Base-by-base conservation (phyloP, 768 basidiomycete genomes). In the Russula vinacea region DNA sequence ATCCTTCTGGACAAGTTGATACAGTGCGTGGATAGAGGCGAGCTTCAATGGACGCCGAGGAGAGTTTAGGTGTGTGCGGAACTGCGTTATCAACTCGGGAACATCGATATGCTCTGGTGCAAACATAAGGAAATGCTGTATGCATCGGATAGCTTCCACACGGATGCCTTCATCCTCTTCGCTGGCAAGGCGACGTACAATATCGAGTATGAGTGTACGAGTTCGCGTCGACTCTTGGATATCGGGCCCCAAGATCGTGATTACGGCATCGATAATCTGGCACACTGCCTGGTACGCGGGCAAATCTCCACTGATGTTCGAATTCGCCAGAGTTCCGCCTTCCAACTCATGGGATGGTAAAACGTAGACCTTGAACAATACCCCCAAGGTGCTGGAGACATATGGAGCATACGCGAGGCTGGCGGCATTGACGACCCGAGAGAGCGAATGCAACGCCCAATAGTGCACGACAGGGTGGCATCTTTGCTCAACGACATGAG, bases 101-200 rank as follows among this genome's bases (percentile, higher is more conserved):
- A 94, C 83, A 64, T 94, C 81, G 62, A 93, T 85, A 58, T 92
- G 82, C 66, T 91, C 85, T 0, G 94, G 89, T 0, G 92, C 89
- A 69, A 98, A 98, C 86, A 99, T 96, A 45, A 98, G 82, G 78
- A 97, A 89, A 73, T 98, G 96, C 70, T 98, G 96, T 13, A 94
- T 87, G 74, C 94, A 96, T 75, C 90, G 92, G 74, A 98, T 95
- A 2, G 94, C 94, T 73, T 98, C 94, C 2, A 98, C 91, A 42
- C 88, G 81, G 60, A 94, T 87, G 1, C 88, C 87, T 71, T 96
- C 93, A 68, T 97, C 93, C 3, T 86, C 84, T 70, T 98, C 95
- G 45, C 84, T 75, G 3, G 86, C 85, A 71, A 98, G 92, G 69
- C 94, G 89, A 63, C 87, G 83, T 5, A 98, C 89, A 19, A 98